Base-by-base conservation (phyloP, 1,139 yeast species). In the Nematodospora anomalae region DNA sequence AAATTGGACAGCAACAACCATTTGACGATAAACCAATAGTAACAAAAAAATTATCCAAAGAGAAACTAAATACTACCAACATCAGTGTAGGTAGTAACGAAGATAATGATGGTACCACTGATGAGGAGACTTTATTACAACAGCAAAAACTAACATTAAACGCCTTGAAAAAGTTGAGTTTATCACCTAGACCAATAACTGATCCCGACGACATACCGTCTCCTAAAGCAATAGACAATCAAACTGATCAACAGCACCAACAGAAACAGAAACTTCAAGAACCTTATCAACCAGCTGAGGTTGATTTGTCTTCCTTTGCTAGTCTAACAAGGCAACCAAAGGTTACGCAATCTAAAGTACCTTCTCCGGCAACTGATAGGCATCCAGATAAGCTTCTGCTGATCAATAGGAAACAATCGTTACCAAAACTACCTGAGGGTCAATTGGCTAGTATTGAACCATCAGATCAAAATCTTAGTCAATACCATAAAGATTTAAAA, bases 231-330 rank as follows among this genome's bases (percentile, higher is more conserved):
- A 32, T 16, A 15, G 26, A 35, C 28, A 30, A 26, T n/a, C 12
- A 26, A 32, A 12, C n/a, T 7, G 25, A 14, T 10, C 18, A 34
- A 28, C 18, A 34, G 26, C 16, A 16, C 22, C 16, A 33, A 16
- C 26, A 15, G 4, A 35, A 32, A 22, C 23, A 37, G 34, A 44
- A 40, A 38, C 20, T 42, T 4, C 37, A 34, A 6, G 67, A 63
- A 37, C 74, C 75, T 1, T 75, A 74, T 50, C 74, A 70, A 37
- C 80, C 80, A 0, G 80, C 80, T 1, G 76, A 74, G 43, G 80
- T 72, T 6, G 80, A 75, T 44, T 59, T 75, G 43, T 64, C 74
- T 4, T 60, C 74, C 12, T 70, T 71, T 54, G 70, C 76, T 3
- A 68, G 75, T 47, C 57, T 71, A 31, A 71, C 76, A 4, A 56